Conservation (phyloP, 106 monocot species). For the Apostasia ramifera region DNA sequence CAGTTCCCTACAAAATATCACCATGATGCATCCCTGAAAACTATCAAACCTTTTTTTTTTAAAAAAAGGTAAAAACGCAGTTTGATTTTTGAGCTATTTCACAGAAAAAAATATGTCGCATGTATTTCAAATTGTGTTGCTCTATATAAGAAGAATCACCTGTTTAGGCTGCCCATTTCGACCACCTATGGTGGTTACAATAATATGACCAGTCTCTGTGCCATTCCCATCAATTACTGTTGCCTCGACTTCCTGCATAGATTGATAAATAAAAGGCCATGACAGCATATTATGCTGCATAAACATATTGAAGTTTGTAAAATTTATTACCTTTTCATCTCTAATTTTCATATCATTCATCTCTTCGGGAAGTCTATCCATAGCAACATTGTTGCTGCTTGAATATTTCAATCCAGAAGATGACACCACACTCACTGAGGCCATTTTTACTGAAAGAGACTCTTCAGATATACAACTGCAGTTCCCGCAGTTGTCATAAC, state of each 20-base stretch:
- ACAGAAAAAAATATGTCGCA: too few relatives aligned
- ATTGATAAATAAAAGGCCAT: background rate
- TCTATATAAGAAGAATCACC: background rate
- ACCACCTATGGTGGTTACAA: constrained; percentile 27
- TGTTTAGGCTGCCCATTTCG: constrained; percentile 27
- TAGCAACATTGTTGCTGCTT: constrained; percentile 6
- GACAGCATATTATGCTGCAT: background rate
- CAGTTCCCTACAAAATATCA: too few relatives aligned
- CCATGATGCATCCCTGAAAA: too few relatives aligned
- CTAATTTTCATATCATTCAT: constrained; percentile 32
- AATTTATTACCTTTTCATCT: constrained; percentile 25
- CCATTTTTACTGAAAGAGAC: constrained; percentile 9
- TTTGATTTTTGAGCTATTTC: too few relatives aligned
- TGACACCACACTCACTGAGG: constrained; percentile 15
- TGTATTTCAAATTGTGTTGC: too few relatives aligned
- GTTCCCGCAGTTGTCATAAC: background rate
- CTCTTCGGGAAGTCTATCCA: constrained; percentile 23
- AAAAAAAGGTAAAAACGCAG: too few relatives aligned
- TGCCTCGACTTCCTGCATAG: constrained; percentile 23
- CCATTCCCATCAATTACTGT: constrained; percentile 25
- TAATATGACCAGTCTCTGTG: constrained; percentile 29
- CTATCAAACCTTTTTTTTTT: too few relatives aligned
- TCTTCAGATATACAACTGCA: background rate
- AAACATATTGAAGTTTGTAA: background rate
- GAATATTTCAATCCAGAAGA: constrained; percentile 16